Evolutionary conservation across 495 filamentous ascomycete genomes (phyloP), one percentile per base, ranked within the genome.

Genomic region (Astrothelium subdiscretum): DNA sequence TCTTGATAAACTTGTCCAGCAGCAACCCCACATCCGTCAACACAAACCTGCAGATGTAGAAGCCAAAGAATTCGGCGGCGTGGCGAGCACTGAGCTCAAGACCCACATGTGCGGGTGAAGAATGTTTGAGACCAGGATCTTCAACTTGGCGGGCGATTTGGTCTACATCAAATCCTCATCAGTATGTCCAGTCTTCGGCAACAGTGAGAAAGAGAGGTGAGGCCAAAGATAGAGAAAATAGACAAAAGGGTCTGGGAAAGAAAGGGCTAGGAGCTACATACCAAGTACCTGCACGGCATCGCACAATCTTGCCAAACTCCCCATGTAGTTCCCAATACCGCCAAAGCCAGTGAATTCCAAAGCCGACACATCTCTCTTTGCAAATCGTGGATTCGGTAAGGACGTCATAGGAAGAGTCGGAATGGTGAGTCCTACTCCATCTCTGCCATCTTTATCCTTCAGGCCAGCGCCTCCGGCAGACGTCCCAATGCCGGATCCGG

Each of bases 41-140:
- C 31, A 90, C 91, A 71, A 97, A 98, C 18, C 95, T 89, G 73
- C 92, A 97, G 20, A 98, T 80, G 71, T 91, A 97, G 74, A 98
- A 96, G 31, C 86, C 92, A 72, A 98, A 98, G 76, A 98, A 98
- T 70, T 97, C 94, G 32, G 95, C 90, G 11, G 94, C 95, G 74
- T 97, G 92, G 22, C 91, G 84, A 31, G 90, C 89, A 72, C 90
- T 91, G 20, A 97, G 81, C 73, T 98, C 95, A 31, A 98, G 80
- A 20, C 94, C 95, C 59, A 97, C 90, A 67, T 96, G 90, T 29
- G 92, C 95, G 66, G 85, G 88, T 60, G 82, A 85, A 20, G 83
- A 83, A 76, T 92, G 90, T 67, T 87, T 87, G 43, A 96, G 80
- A 13, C 91, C 89, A 12, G 91, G 91, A 72, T 95, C 92, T 71